Evolutionary conservation across 768 basidiomycete species (phyloP).

Genomic region (Leccinum boreale): DNA sequence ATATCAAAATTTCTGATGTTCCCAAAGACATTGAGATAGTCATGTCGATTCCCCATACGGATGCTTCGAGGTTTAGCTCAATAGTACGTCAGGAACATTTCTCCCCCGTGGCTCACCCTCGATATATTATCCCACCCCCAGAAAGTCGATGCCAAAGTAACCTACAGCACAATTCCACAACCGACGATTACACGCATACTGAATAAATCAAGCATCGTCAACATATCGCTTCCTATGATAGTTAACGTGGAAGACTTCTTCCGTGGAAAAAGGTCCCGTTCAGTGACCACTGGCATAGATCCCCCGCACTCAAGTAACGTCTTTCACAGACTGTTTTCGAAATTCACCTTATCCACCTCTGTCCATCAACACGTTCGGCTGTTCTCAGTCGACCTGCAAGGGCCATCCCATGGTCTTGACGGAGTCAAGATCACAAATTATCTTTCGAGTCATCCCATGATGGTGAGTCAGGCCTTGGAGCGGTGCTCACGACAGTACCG

Average conservation of each 20-base stretch:
- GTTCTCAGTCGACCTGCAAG: constrained; percentile 52
- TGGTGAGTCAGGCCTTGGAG: constrained; percentile 37
- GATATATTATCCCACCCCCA: constrained; percentile 24
- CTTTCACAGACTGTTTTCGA: constrained; percentile 71
- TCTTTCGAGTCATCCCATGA: constrained; percentile 42
- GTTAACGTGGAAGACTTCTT: constrained; percentile 98
- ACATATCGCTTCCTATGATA: constrained; percentile 75
- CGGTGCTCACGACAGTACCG: background rate
- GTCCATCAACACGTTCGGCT: constrained; percentile 79
- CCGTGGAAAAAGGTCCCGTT: constrained; percentile 66
- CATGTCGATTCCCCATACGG: constrained; percentile 64
- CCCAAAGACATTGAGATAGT: constrained; percentile 43
- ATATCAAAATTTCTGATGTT: constrained; percentile 47
- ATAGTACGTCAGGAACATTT: constrained; percentile 45
- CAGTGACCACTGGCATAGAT: background rate
- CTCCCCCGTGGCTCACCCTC: background rate
- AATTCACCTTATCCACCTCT: constrained; percentile 85
- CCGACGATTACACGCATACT: constrained; percentile 53
- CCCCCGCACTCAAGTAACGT: background rate
- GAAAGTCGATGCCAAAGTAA: constrained; percentile 67
- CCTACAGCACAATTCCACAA: constrained; percentile 61
- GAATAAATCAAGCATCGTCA: constrained; percentile 51
- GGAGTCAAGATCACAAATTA: constrained; percentile 53
- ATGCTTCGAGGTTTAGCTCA: constrained; percentile 55
- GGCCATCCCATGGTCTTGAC: constrained; percentile 40